phyloP scores from a whole-genome alignment of 23 red algal species.

The Gracilaria domingensis region DNA sequence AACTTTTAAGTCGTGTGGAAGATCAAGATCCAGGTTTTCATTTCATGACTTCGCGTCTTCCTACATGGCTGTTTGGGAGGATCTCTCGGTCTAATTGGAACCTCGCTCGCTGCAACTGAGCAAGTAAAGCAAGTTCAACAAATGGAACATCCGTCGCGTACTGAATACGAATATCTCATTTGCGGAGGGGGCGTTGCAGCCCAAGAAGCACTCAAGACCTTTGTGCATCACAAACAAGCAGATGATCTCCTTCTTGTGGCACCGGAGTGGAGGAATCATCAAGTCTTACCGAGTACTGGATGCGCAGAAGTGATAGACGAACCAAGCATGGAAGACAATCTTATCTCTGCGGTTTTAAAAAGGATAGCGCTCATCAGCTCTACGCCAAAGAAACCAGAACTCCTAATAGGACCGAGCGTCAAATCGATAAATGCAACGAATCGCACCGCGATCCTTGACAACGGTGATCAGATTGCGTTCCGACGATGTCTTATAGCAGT shows the following conservation, averaged over 20 bases:
- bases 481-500: conserved; percentile 65
- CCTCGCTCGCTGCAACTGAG: conserved; percentile 10
- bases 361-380: not conserved
- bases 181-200: conserved; percentile 63
- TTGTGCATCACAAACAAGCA: conserved; percentile 39
- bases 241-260: conserved; percentile 49
- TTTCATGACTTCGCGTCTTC: not conserved
- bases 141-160: conserved; percentile 9
- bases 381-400: conserved; percentile 27
- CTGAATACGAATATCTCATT: conserved; percentile 56
- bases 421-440: conserved; percentile 45
- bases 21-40: conserved; percentile 20
- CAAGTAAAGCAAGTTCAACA: not conserved
- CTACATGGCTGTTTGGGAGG: not conserved
- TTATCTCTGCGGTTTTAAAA: conserved; percentile 11
- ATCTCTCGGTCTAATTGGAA: conserved; percentile 18
- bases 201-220: conserved; percentile 63
- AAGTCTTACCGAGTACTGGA: not conserved
- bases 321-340: not conserved
- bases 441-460: conserved; percentile 44
- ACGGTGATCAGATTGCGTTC: conserved; percentile 42
- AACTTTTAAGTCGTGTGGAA: not conserved
- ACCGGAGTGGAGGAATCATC: conserved; percentile 52
- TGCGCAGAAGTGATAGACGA: not conserved
- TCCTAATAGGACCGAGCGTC: conserved; percentile 53